These are phyloP conservation scores for Coemansia erecta DNA, from an alignment of 192 early-diverging fungal species.

Conservation along the genomic window DNA sequence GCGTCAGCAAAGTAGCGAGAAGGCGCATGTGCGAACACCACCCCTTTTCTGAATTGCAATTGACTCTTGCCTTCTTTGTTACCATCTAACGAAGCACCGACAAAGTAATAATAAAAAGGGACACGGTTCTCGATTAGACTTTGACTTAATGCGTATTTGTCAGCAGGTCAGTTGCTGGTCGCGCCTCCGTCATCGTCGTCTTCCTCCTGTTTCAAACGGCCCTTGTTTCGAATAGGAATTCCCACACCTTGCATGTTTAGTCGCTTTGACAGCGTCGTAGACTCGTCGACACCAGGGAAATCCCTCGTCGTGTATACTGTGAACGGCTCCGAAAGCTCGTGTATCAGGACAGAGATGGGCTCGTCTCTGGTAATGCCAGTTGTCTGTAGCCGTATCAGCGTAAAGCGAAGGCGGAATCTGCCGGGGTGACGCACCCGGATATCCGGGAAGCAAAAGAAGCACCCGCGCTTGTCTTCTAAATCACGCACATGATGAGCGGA, in stretches of 20 bases:
- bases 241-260: conserved; percentile 25
- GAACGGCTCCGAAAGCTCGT: conserved; percentile 26
- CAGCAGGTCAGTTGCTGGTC: no score
- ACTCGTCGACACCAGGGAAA: conserved; percentile 42
- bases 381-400: conserved; percentile 27
- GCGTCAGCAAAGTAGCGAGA: no score
- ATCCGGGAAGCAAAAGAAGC: conserved; percentile 41
- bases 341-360: conserved; percentile 7
- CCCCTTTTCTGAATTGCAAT: no score
- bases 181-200: conserved; percentile 11
- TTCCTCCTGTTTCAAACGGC: conserved; percentile 14
- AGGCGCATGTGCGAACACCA: no score
- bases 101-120: no score
- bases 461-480: conserved; percentile 16
- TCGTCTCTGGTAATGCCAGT: not conserved
- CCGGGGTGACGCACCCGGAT: conserved; percentile 28
- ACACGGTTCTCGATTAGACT: no score
- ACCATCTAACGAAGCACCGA: no score
- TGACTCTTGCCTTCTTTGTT: no score
- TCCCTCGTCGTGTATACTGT: conserved; percentile 34
- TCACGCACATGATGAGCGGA: conserved; percentile 19
- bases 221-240: conserved; percentile 48
- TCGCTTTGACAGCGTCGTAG: conserved; percentile 30
- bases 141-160: no score
- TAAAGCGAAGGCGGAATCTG: conserved; percentile 33